Base-by-base conservation (phyloP, 2,329 filamentous ascomycete species). In the Chaetomium globosum region DNA sequence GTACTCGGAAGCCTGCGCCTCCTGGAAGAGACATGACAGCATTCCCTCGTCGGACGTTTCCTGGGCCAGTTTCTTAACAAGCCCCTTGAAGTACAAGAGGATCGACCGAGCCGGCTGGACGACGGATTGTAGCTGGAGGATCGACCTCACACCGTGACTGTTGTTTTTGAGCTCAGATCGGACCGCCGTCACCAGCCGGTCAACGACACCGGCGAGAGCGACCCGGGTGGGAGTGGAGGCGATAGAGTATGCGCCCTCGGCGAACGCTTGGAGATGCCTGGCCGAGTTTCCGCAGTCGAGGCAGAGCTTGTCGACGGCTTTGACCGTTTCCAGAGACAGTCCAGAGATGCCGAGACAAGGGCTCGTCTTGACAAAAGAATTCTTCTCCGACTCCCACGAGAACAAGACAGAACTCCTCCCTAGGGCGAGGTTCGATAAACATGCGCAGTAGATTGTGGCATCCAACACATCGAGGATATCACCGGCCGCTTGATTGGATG, bases 401-500 rank as follows among this genome's bases (percentile, higher is more conserved):
- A 92, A 95, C 39, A 95, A 83, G 1, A 89, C 80, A 0, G 91
- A 93, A 48, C 87, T 88, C 56, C 90, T 83, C 0, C 91, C 91
- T 6, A 93, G 82, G 0, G 87, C 85, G 1, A 94, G 79, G 13
- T 87, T 84, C 67, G 89, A 80, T 0, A 94, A 78, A 12, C 87
- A 88, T 21, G 81, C 75, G 58, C 81, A 76, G 71, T 86, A 89
- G 5, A 79, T 73, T 23, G 75, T 78, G 1, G 79, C 75, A 57
- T 85, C 79, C 2, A 88, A 74, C 12, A 84, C 73, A 13, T 79
- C 74, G 6, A 68, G 59, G 12, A 79, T 72, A 8, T 73, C 72
- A 39, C 81, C 54, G 69, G 73, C 36, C 80, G 70, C 48, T 70
- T 70, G 39, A 81, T 72, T 61, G 75, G 79, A 67, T 81, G 63